Conservation (phyloP, 2,329 filamentous ascomycete species). For the Fusarium sulawesiense region DNA sequence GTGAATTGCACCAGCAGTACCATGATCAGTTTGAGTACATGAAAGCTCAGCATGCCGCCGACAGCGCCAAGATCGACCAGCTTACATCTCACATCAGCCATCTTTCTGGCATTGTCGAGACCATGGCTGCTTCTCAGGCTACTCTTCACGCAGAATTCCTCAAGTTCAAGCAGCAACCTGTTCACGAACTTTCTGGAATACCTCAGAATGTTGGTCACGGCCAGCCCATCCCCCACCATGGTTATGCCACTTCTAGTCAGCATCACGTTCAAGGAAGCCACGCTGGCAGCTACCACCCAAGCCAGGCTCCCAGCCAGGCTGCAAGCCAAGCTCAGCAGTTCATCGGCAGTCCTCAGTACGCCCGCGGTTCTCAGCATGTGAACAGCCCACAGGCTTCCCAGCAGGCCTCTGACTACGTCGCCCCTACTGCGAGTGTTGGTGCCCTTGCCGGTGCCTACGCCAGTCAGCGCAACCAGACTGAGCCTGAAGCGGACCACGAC, state of each 20-base stretch:
- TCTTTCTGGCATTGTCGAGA: slow-evolving; percentile 75
- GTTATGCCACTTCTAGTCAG: slow-evolving; percentile 44
- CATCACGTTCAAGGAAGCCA: slow-evolving; percentile 47
- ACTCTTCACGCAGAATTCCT: slow-evolving; percentile 75
- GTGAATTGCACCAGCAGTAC: slow-evolving; percentile 74
- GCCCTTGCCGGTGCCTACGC: slow-evolving; percentile 53
- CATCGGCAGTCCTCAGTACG: slow-evolving; percentile 53
- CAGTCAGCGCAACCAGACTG: slow-evolving; percentile 51
- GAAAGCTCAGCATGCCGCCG: slow-evolving; percentile 61
- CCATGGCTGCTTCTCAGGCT: slow-evolving; percentile 75
- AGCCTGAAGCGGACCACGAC: slow-evolving; percentile 60
- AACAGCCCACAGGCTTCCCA: slow-evolving; percentile 51
- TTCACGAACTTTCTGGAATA: slow-evolving; percentile 56
- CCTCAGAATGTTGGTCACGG: slow-evolving; percentile 39
- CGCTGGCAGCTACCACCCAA: slow-evolving; percentile 50
- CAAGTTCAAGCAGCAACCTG: slow-evolving; percentile 65
- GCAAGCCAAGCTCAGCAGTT: slow-evolving; percentile 50
- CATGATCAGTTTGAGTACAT: slow-evolving; percentile 63
- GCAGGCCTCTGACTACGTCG: slow-evolving; percentile 50
- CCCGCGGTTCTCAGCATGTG: slow-evolving; percentile 50
- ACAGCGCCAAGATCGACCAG: slow-evolving; percentile 76
- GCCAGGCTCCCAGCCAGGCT: slow-evolving; percentile 51
- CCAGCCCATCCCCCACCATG: slow-evolving; percentile 44
- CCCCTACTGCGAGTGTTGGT: slow-evolving; percentile 48
- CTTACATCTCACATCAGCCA: slow-evolving; percentile 74